Evolutionary conservation across 345 rosid species (phyloP), one percentile per base, ranked within the genome.

Genomic region (Camelina laxa): DNA sequence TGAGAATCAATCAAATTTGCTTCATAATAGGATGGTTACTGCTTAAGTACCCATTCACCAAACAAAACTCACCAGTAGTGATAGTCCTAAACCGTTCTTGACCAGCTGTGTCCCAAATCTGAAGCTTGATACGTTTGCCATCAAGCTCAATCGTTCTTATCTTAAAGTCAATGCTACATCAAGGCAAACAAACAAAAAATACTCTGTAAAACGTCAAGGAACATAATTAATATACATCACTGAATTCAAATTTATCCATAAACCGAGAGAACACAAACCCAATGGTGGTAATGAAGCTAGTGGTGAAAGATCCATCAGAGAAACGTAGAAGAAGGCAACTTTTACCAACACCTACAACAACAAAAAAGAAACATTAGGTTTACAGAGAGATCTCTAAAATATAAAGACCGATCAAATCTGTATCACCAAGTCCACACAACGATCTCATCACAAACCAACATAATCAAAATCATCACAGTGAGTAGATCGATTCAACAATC

Each of bases 21-120:
- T 38, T 41, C 9, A 8, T 49, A 61, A 0, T 51, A 17, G 1
- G 27, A 7, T 22, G 19, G 53, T 24, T 5, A 61, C 30, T 30
- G 17, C 35, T 24, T 11, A 27, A 27, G 20, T 62, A 41, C 12
- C 14, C 33, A 50, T 64, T 9, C 33, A 66, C 8, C 36, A 60
- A 59, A 42, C 58, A 64, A 33, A 33, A 73, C 80, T 79, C 31
- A 85, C 97, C 81, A 51, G 95, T 92, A 49, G 97, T 93, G 78
- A 93, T 93, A 14, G 96, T 93, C 70, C 98, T 84, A 60, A 93
- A 93, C 21, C 96, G 91, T 73, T 93, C 97, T 77, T 93, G 98
- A 76, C 98, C 98, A 73, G 98, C 98, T 0, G 98, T 93, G 74
- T 93, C 98, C 98, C 98, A 93, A 65, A 93, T 93, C 83, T 91